A percentile compares a stretch with the other conserved stretches of the same genome.
Evolutionary conservation across 169 alveolate species (phyloP).

Genomic region (Plasmodium gonderi): DNA sequence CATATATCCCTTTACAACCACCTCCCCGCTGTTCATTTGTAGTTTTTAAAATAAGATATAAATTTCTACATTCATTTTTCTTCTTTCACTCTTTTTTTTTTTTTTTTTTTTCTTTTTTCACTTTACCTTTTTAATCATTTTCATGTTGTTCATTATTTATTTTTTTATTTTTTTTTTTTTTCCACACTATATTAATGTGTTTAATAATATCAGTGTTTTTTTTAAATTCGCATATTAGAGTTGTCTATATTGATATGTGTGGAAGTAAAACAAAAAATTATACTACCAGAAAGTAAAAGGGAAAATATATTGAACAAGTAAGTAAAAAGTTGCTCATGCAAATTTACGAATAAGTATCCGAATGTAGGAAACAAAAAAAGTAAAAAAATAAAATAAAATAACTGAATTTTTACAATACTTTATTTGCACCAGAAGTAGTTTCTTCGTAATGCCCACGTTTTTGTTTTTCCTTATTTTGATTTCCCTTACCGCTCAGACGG

Average conservation of each 20-base stretch:
- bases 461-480: background rate
- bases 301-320: background rate
- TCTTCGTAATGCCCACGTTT: background rate
- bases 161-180: background rate
- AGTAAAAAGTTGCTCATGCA: background rate
- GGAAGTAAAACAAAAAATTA: no score
- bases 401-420: background rate
- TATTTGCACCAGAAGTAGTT: background rate
- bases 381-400: background rate
- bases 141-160: background rate
- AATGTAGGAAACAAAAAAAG: no score
- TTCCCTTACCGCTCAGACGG: background rate
- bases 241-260: background rate
- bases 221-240: background rate
- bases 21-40: background rate
- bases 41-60: conserved; percentile 27
- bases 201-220: background rate
- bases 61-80: conserved; percentile 16
- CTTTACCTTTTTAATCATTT: background rate
- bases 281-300: background rate
- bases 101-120: background rate
- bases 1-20: background rate
- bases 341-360: background rate
- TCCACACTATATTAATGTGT: background rate
- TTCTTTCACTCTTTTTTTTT: background rate